Percentiles rank a stretch among this genome's conserved stretches.
Conservation (phyloP, 345 rosid species). For the Eutrema heterophyllum region DNA sequence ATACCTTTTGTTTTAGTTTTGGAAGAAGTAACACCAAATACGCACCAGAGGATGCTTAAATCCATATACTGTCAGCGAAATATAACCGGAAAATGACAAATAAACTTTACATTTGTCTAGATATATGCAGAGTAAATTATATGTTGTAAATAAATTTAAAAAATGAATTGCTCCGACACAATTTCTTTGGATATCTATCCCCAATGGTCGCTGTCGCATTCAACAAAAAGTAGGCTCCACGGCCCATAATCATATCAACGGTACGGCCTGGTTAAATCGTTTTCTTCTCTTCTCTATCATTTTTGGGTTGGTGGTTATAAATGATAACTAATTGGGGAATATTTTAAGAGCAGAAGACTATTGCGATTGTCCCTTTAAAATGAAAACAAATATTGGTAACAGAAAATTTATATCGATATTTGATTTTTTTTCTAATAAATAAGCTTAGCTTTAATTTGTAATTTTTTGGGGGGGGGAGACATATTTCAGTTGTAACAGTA, state of each 20-base stretch:
- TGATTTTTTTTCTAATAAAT: neutral
- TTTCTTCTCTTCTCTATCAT: conserved; percentile 6
- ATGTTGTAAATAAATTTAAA: neutral
- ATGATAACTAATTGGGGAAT: neutral
- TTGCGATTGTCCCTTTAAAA: neutral
- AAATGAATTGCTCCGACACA: conserved; percentile 24
- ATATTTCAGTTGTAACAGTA: neutral
- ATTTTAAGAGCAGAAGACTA: neutral
- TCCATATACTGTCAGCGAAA: neutral
- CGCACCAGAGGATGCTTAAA: neutral
- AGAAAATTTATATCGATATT: neutral
- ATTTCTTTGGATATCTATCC: conserved; percentile 13
- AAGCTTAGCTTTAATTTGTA: neutral
- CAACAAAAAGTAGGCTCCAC: conserved; percentile 33
- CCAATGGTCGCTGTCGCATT: conserved; percentile 30
- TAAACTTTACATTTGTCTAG: neutral
- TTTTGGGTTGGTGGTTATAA: conserved; percentile 12
- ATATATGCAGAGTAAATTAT: neutral
- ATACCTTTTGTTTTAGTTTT: neutral
- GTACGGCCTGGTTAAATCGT: conserved; percentile 25
- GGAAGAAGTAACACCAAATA: neutral
- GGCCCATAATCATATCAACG: conserved; percentile 33
- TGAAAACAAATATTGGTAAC: too few relatives aligned
- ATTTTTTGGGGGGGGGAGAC: neutral
- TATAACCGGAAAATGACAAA: conserved; percentile 5